Conservation (phyloP, 176 grass and related monocot species). For the Bolboschoenus planiculmis region DNA sequence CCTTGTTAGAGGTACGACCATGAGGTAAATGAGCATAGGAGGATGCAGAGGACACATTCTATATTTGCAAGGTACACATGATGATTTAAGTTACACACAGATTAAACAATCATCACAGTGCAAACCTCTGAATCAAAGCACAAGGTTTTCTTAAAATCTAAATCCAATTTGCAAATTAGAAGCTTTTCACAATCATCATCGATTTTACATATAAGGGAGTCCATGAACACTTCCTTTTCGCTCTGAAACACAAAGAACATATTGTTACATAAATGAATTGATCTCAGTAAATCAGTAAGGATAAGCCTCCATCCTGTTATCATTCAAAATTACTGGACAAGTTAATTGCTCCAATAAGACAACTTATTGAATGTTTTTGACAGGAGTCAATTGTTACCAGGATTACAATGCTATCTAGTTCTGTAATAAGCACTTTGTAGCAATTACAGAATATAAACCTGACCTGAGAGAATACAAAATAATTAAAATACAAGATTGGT, state of each 20-base stretch:
- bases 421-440: not conserved
- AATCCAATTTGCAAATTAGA: constrained; percentile 81
- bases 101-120: not conserved
- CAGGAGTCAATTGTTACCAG: not conserved
- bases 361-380: not conserved
- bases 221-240: constrained; percentile 81
- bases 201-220: constrained; percentile 92
- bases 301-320: not conserved
- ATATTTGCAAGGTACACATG: not conserved
- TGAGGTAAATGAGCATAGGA: not conserved
- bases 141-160: constrained; percentile 80
- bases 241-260: constrained; percentile 40
- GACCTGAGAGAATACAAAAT: not conserved
- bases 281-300: not conserved
- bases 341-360: not conserved
- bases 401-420: not conserved
- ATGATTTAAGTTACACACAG: not conserved
- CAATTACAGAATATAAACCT: not conserved
- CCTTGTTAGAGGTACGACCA: not conserved
- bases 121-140: constrained; percentile 77
- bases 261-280: constrained; percentile 7
- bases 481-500: not conserved
- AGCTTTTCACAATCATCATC: constrained; percentile 76
- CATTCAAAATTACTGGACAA: constrained; percentile 1
- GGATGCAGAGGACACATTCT: not conserved